Evolutionary conservation across 495 filamentous ascomycete species (phyloP), one percentile per base, ranked within the genome.

Genomic region (Trichoderma virens): DNA sequence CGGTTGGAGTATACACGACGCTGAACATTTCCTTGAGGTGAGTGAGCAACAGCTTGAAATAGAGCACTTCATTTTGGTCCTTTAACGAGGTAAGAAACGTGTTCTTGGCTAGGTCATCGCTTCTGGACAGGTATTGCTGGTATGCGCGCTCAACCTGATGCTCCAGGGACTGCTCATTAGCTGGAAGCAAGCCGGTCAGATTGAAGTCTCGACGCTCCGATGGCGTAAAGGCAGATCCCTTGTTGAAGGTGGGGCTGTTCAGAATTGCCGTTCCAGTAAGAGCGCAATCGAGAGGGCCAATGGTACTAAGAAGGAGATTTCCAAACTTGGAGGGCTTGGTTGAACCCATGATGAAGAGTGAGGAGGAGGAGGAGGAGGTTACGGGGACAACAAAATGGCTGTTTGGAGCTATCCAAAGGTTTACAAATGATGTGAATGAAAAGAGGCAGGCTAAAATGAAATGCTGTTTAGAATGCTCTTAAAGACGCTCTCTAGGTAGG

Each of bases 1-100:
- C 92, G 0, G 92, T 96, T 0, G 92, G 92, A 0, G 92, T 96
- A 71, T 96, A 96, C 34, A 96, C 90, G 13, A 96, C 76, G 47
- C 86, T 83, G 68, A 96, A 91, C 89, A 96, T 93, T 72, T 96
- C 92, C 66, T 89, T 69, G 38, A 80, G 66, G 39, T 82, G 73
- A 38, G 80, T 76, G 64, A 79, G 73, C 23, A 82, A 45, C 43
- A 82, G 69, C 75, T 79, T 85, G 68, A 87, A 93, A 68, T 86
- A 93, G 9, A 93, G 73, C 7, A 92, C 89, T 60, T 88, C 80
- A 76, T 92, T 96, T 74, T 96, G 92, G 63, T 89, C 84, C 71
- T 90, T 91, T 82, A 96, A 81, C 66, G 89, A 92, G 0, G 88
- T 89, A 83, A 96, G 82, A 68, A 94, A 93, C 0, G 89, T 91